phyloP scores from a whole-genome alignment of 768 basidiomycete genomes.

The Peribolospora kevripleyi region DNA sequence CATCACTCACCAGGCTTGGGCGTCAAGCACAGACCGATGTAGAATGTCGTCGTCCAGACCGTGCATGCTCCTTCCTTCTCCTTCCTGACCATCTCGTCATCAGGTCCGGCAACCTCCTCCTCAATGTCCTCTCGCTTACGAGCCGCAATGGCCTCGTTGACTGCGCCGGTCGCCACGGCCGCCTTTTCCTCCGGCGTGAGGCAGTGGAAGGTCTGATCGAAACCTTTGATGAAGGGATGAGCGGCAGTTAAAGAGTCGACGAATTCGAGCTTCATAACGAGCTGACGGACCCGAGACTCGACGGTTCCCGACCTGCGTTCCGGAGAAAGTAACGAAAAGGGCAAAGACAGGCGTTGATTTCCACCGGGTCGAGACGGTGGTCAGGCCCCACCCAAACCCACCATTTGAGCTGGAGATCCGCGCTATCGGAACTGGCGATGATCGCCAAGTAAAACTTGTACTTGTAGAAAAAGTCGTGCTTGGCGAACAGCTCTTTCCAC shows the following conservation, averaged over 20 bases:
- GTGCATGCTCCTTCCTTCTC: slow-evolving; percentile 42
- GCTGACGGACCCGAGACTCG: slow-evolving; percentile 79
- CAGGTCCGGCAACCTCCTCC: slow-evolving; percentile 22
- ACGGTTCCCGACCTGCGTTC: slow-evolving; percentile 67
- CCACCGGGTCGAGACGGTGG: too few relatives aligned
- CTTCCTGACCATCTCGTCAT: background rate
- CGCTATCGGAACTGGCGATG: slow-evolving; percentile 61
- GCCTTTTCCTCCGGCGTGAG: slow-evolving; percentile 65
- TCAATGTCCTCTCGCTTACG: slow-evolving; percentile 57
- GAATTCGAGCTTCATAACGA: slow-evolving; percentile 94
- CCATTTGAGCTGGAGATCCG: slow-evolving; percentile 85
- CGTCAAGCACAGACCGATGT: slow-evolving; percentile 79
- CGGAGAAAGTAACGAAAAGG: background rate
- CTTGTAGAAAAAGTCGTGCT: slow-evolving; percentile 91
- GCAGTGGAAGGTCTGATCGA: slow-evolving; percentile 68
- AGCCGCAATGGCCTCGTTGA: slow-evolving; percentile 42
- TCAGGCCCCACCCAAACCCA: slow-evolving; percentile 20
- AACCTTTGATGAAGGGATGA: slow-evolving; percentile 86
- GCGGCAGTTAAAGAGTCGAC: slow-evolving; percentile 75
- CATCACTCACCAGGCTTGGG: slow-evolving; percentile 48
- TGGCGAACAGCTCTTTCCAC: slow-evolving; percentile 85
- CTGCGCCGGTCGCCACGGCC: slow-evolving; percentile 65
- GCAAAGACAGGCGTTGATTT: background rate
- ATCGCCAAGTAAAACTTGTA: slow-evolving; percentile 93
- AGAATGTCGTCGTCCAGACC: slow-evolving; percentile 94